These are phyloP conservation scores for Synchytrium microbalum DNA, from an alignment of 371 early-diverging fungal species.

Conservation along the genomic window DNA sequence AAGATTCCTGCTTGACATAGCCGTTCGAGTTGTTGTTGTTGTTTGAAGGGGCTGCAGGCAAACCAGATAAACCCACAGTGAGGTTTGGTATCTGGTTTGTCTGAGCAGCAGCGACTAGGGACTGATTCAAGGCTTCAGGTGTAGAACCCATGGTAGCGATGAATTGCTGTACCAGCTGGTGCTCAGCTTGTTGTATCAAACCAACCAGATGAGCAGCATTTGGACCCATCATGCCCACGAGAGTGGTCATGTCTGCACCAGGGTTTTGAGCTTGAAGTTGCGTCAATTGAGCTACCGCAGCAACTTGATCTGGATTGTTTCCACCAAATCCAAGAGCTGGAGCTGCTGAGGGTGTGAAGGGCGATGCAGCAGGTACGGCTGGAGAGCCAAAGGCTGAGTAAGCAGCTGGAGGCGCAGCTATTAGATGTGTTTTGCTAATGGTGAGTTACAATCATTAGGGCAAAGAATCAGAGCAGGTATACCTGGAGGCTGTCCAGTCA, in stretches of 20 bases:
- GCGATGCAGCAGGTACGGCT: slow-evolving; percentile 4
- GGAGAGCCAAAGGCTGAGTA: slow-evolving; percentile 11
- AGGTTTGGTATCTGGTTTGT: neutral
- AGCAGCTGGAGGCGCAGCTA: neutral
- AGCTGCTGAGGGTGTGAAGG: slow-evolving; percentile 11
- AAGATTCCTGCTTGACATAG: neutral
- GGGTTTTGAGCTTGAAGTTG: neutral
- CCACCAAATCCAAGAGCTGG: neutral
- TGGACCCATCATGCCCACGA: neutral
- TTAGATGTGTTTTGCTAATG: too few relatives aligned
- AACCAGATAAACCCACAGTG: too few relatives aligned
- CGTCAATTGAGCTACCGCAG: slow-evolving; percentile 1
- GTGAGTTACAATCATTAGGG: too few relatives aligned
- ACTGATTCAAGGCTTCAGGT: neutral
- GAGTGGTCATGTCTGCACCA: neutral
- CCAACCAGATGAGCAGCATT: neutral
- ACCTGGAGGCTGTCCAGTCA: neutral
- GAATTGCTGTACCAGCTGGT: neutral
- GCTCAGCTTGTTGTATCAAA: neutral
- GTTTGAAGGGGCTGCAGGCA: neutral
- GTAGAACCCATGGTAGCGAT: neutral
- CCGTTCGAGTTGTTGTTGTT: neutral
- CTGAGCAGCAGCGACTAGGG: neutral
- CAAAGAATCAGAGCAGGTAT: too few relatives aligned
- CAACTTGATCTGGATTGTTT: neutral